Base-by-base conservation (phyloP, 2,329 filamentous ascomycete species). In the Fusarium sp. region DNA sequence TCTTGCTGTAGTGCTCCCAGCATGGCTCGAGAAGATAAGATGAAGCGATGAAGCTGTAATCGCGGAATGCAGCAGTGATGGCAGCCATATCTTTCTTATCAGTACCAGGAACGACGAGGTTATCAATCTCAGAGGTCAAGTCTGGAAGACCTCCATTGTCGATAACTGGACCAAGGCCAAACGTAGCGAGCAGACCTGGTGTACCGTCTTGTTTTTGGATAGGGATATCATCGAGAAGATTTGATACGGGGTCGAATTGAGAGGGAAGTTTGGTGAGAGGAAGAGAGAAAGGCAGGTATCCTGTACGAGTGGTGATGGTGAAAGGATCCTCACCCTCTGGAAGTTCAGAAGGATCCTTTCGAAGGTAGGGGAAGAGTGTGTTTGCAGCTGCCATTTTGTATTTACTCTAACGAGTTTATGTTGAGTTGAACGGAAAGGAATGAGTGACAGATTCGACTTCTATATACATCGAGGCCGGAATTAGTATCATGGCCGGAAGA, bases 381-480 rank as follows among this genome's bases (percentile, higher is more conserved):
- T 69, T 67, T 47, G 54, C 66, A 33, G 66, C 66, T 44, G 66
- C 59, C 66, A 69, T 69, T 67, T 69, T 56, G 2, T 11, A 34
- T 38, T 26, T n/a, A 34, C 34, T 26, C n/a, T 15, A 26, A 36
- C 31, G 41, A 44, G n/a, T n/a, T n/a, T 30, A 46, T 33, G 16
- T 57, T 33, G 36, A 38, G 34, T 28, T 45, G 31, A 31, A 31
- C 8, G 15, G 18, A n/a, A 11, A 11, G 11, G 20, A 28, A 12
- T 9, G 11, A 20, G 33, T 16, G 34, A 41, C 23, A 10, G 7
- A 38, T 40, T 30, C 23, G n/a, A 23, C 30, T 18, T 33, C 66
- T 69, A 69, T 70, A 69, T 69, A 69, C 47, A 67, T 23, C 26
- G 37, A 67, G 66, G 66, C 66, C 62, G 61, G 61, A 64, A 64